These are phyloP conservation scores for Podila epigama DNA, from an alignment of 192 early-diverging fungal genomes.

Conservation along the genomic window DNA sequence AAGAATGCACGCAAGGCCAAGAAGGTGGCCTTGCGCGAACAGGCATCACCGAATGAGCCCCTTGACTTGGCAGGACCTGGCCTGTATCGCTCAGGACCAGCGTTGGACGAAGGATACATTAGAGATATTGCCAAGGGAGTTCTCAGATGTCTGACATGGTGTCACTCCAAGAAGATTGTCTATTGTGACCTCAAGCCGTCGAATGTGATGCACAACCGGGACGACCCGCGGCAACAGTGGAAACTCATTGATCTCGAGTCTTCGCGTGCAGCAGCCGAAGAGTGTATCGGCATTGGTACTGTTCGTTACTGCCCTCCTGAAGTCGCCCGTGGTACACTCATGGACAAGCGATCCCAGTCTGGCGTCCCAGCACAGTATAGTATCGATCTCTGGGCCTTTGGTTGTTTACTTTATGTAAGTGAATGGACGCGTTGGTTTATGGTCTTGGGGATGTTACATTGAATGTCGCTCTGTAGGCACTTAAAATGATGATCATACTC, in stretches of 20 bases:
- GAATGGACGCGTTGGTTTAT: no score
- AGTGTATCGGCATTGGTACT: slow-evolving; percentile 57
- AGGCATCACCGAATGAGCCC: not conserved
- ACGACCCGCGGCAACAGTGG: slow-evolving; percentile 47
- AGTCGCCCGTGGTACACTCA: slow-evolving; percentile 54
- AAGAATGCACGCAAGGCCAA: slow-evolving; percentile 43
- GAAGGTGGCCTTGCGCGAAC: slow-evolving; percentile 38
- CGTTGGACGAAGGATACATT: slow-evolving; percentile 30
- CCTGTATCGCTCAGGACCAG: slow-evolving; percentile 24
- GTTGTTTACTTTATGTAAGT: slow-evolving; percentile 59
- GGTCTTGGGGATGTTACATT: no score
- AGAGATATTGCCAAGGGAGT: slow-evolving; percentile 50
- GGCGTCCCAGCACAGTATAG: slow-evolving; percentile 57
- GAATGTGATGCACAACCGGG: slow-evolving; percentile 56
- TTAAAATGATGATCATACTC: no score
- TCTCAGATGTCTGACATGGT: slow-evolving; percentile 51
- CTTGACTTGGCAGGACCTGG: slow-evolving; percentile 29
- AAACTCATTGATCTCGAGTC: slow-evolving; percentile 62
- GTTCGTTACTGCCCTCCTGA: slow-evolving; percentile 61
- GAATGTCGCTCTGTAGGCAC: no score
- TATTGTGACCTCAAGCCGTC: slow-evolving; percentile 64
- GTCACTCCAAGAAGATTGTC: slow-evolving; percentile 54
- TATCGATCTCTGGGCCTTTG: slow-evolving; percentile 60
- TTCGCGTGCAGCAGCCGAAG: slow-evolving; percentile 52
- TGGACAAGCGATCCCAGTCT: slow-evolving; percentile 51